Evolutionary conservation across 2,329 filamentous ascomycete genomes (phyloP), one percentile per base, ranked within the genome.

Genomic region (Mariannaea elegans): DNA sequence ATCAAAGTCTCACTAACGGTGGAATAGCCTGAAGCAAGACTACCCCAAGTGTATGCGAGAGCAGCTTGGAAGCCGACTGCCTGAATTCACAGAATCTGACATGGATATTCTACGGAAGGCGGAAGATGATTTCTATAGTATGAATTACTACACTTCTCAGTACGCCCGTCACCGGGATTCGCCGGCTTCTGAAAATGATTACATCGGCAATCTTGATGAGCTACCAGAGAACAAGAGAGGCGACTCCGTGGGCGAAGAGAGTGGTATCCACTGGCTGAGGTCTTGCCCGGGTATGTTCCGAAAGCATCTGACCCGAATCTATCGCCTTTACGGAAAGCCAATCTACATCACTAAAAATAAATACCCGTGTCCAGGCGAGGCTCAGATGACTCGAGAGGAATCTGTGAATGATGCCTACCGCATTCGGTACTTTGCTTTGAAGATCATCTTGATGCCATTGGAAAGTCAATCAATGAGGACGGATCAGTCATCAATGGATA

Each of bases 381-480:
- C 62, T 1, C 62, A 49, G 6, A 66, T 66, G 61, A 48, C 55
- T 0, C 55, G 70, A 0, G 70, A 75, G 19, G 71, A 77, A 49
- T 71, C 75, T 1, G 71, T 80, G 0, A 57, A 77, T 10, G 78
- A 80, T 55, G 61, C 56, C 3, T 80, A 75, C 50, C 70, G 78
- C 2, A 67, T 74, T 6, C 58, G 67, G 9, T 80, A 80, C n/a
- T n/a, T n/a, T n/a, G n/a, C 44, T 77, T 80, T 49, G 65, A 71
- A 12, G 70, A 75, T 18, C 77, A 80, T 24, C 61, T 80, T 2
- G 74, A 79, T 34, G 72, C 78, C 0, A 73, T 79, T 32, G 73
- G 66, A 0, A 62, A 41, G 16, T 38, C 63, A 1, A 44, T 62
- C 1, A 9, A 62, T 62, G 61, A 63, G 12, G 64, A 67, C 14